phyloP scores from a whole-genome alignment of 768 basidiomycete genomes.

The Rhodosporidiobolus odoratus region DNA sequence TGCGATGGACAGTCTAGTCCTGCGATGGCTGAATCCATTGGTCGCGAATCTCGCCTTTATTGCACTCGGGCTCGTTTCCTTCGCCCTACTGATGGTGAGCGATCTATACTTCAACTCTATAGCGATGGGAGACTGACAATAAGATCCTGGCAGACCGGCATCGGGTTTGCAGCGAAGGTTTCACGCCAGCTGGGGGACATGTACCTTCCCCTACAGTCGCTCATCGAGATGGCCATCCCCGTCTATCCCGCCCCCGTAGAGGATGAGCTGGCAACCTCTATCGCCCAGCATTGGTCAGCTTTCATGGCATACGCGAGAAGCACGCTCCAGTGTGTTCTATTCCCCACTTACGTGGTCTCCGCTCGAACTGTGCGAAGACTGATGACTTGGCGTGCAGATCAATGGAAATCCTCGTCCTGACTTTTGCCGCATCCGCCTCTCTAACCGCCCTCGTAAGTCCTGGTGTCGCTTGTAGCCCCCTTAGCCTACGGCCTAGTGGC shows the following conservation, averaged over 20 bases:
- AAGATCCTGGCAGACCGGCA: not conserved
- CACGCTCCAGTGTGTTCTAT: not conserved
- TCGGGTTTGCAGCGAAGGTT: not conserved
- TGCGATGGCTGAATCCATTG: not conserved
- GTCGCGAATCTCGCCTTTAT: not conserved
- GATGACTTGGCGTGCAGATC: not conserved
- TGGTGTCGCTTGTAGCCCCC: no score
- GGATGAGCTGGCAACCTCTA: not conserved
- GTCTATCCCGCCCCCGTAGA: not conserved
- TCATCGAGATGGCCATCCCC: not conserved
- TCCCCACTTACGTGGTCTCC: not conserved
- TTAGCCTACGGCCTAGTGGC: no score
- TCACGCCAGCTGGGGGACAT: not conserved
- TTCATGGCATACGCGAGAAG: no score
- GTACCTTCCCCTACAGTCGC: not conserved
- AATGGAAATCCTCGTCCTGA: not conserved
- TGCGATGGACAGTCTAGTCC: not conserved
- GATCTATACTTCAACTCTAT: no score
- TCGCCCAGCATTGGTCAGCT: not conserved
- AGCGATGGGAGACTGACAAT: no score
- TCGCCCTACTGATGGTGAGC: not conserved
- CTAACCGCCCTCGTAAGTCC: not conserved
- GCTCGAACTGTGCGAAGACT: rapidly evolving
- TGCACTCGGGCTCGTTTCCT: not conserved
- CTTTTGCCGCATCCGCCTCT: not conserved